These are phyloP conservation scores for Macrolepiota fuliginosa DNA, from an alignment of 768 basidiomycete genomes.

Conservation along the genomic window DNA sequence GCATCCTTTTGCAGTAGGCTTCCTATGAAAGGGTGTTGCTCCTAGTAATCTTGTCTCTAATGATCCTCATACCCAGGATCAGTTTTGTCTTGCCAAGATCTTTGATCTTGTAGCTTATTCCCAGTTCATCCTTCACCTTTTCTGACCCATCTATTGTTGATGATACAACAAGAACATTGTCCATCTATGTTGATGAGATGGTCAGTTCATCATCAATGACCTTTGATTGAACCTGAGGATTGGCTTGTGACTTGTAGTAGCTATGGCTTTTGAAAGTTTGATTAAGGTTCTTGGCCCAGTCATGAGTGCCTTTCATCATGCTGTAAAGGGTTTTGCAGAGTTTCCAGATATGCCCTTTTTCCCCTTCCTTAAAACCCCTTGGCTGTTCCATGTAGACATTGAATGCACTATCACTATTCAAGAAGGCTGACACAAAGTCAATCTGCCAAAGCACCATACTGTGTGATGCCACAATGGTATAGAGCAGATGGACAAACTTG, in stretches of 20 bases:
- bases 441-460: conserved; percentile 12
- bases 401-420: neutral
- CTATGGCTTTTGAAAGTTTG: neutral
- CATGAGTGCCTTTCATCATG: neutral
- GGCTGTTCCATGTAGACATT: neutral
- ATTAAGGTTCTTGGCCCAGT: neutral
- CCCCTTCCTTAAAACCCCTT: neutral
- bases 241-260: too few species aligned
- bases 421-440: neutral
- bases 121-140: too few species aligned
- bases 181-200: too few species aligned
- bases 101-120: too few species aligned
- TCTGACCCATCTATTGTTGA: too few species aligned
- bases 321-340: neutral
- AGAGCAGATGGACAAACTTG: neutral
- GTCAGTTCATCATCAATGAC: too few species aligned
- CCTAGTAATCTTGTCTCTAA: too few species aligned
- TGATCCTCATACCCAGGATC: too few species aligned
- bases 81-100: too few species aligned
- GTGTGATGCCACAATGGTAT: neutral
- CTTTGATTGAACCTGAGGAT: too few species aligned
- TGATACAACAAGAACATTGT: neutral
- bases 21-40: too few species aligned
- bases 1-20: too few species aligned
- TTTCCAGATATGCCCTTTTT: neutral